Evolutionary conservation across 179 eudicot genomes (phyloP).

Genomic region (Vitellaria paradoxa): DNA sequence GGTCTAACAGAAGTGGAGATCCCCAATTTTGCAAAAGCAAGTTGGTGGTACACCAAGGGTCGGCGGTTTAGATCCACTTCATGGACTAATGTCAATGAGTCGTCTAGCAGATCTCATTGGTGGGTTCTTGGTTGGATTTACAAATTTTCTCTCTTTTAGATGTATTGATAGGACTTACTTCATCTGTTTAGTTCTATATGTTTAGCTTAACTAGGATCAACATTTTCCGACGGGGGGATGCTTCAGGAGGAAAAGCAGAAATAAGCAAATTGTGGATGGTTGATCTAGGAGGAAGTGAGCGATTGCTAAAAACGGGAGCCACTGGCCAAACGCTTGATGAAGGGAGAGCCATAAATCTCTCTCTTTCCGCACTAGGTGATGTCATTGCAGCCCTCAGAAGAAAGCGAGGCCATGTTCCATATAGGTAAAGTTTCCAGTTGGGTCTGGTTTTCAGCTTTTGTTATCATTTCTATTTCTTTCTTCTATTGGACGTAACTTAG

Average conservation of each 20-base stretch:
- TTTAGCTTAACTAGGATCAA: constrained; percentile 76
- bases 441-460: constrained; percentile 7
- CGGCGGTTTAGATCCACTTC: constrained; percentile 72
- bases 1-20: constrained; percentile 60
- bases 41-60: constrained; percentile 74
- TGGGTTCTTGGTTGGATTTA: constrained; percentile 31
- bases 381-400: constrained; percentile 70
- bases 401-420: constrained; percentile 61
- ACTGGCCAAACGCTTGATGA: constrained; percentile 71
- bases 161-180: constrained; percentile 29
- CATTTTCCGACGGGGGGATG: constrained; percentile 49
- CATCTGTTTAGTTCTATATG: constrained; percentile 46
- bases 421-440: constrained; percentile 41
- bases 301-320: constrained; percentile 73
- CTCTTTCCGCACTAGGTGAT: constrained; percentile 81
- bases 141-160: not conserved
- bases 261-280: constrained; percentile 79
- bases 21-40: constrained; percentile 60
- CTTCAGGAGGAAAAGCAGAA: constrained; percentile 36
- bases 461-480: not conserved
- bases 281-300: constrained; percentile 85
- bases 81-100: constrained; percentile 62
- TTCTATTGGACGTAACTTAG: not conserved
- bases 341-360: constrained; percentile 75
- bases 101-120: constrained; percentile 86